phyloP scores from a whole-genome alignment of 2,329 filamentous ascomycete genomes.

The Colletotrichum sp. region DNA sequence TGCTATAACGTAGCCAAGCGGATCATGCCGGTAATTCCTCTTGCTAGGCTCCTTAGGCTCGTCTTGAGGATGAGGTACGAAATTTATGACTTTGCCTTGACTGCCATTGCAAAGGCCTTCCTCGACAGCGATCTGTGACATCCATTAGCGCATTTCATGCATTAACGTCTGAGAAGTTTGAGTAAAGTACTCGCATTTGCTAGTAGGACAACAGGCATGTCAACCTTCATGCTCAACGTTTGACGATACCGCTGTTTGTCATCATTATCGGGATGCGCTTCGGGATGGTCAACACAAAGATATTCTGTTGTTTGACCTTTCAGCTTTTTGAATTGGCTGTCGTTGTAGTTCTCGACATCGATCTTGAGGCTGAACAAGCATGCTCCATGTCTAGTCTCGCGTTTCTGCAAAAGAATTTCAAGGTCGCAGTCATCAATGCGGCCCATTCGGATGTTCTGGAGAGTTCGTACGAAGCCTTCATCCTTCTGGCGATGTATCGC shows the following conservation, averaged over 20 bases:
- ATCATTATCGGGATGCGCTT: background rate
- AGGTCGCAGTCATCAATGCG: constrained; percentile 40
- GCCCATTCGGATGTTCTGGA: constrained; percentile 61
- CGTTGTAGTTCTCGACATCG: background rate
- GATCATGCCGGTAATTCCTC: background rate
- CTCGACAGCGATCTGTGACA: background rate
- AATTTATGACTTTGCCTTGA: background rate
- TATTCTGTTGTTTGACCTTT: too few relatives aligned
- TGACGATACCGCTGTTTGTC: background rate
- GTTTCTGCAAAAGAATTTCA: constrained; percentile 47
- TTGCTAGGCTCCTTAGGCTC: background rate
- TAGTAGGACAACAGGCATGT: background rate
- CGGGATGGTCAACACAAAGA: background rate
- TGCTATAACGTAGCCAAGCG: background rate
- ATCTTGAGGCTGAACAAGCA: background rate
- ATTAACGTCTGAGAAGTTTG: background rate
- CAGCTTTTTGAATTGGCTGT: too few relatives aligned
- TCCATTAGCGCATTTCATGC: too few relatives aligned
- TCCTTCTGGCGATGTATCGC: constrained; percentile 65
- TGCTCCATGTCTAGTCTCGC: constrained; percentile 28
- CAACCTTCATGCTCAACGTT: background rate
- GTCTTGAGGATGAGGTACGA: background rate
- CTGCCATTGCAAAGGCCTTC: background rate
- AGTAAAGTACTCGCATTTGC: background rate
- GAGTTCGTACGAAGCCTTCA: constrained; percentile 54